Conservation (phyloP, 2,329 filamentous ascomycete genomes). For the Fusarium bulbicola region DNA sequence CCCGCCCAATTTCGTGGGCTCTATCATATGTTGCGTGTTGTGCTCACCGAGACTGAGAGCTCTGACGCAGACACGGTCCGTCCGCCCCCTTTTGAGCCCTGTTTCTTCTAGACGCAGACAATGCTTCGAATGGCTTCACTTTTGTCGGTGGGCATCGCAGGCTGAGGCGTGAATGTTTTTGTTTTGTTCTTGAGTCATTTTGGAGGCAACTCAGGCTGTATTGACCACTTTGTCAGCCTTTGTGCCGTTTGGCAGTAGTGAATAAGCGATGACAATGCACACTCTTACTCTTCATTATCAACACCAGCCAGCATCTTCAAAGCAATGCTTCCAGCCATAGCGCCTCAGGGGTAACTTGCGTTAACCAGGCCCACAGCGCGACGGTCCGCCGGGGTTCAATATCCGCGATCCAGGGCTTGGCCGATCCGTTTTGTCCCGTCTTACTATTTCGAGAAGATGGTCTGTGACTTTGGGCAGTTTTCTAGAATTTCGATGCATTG, state of each 20-base stretch:
- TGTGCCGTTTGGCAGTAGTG: not conserved
- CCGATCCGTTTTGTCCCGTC: not conserved
- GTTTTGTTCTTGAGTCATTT: not conserved
- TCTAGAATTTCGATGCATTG: slow-evolving; percentile 29
- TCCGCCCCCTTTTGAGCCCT: slow-evolving; percentile 25
- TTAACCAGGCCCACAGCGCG: slow-evolving; percentile 2
- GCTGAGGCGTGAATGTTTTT: not conserved
- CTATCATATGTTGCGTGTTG: slow-evolving; percentile 10
- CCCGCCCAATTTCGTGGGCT: slow-evolving; percentile 19
- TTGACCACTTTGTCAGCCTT: not conserved
- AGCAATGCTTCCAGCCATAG: not conserved
- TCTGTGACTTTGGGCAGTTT: slow-evolving; percentile 14
- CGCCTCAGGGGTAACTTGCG: not conserved
- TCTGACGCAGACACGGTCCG: slow-evolving; percentile 26
- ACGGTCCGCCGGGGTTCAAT: slow-evolving; percentile 23
- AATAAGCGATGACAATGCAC: not conserved
- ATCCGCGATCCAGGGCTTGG: slow-evolving; percentile 32
- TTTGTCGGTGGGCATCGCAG: not conserved
- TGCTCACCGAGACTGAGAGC: slow-evolving; percentile 30
- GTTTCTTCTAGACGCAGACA: not conserved
- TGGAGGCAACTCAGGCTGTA: not conserved
- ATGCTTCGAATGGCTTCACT: not conserved
- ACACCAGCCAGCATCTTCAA: not conserved
- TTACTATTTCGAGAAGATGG: not conserved
- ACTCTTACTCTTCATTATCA: not conserved